Conservation (phyloP, 2,329 filamentous ascomycete species). For the Talaromyces piceae region DNA sequence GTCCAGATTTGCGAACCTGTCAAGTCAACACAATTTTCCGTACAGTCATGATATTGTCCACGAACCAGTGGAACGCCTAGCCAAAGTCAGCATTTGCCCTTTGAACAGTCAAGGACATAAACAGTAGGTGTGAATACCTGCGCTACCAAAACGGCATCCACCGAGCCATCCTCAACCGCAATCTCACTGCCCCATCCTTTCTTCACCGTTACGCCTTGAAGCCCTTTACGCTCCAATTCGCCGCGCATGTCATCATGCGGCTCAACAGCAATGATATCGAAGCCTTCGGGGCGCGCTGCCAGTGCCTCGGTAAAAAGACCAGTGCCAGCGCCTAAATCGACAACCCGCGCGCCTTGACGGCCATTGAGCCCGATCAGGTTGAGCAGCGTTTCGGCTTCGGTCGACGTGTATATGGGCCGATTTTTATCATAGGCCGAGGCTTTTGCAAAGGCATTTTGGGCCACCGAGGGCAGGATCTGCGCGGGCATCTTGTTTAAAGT, state of each 20-base stretch:
- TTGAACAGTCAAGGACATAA: neutral
- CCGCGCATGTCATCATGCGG: slow-evolving; percentile 60
- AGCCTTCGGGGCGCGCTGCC: slow-evolving; percentile 51
- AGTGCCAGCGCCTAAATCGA: slow-evolving; percentile 62
- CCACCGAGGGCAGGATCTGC: slow-evolving; percentile 5
- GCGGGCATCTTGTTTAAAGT: neutral
- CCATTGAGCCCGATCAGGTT: slow-evolving; percentile 46
- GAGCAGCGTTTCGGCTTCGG: slow-evolving; percentile 54
- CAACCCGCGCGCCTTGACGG: slow-evolving; percentile 41
- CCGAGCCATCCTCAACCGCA: slow-evolving; percentile 49
- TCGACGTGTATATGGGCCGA: slow-evolving; percentile 58
- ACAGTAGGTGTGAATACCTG: slow-evolving; percentile 50
- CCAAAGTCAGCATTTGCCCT: neutral
- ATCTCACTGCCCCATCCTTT: slow-evolving; percentile 54
- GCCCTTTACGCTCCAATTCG: slow-evolving; percentile 51
- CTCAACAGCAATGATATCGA: slow-evolving; percentile 55
- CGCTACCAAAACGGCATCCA: slow-evolving; percentile 59
- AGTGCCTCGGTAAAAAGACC: slow-evolving; percentile 64
- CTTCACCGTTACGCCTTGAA: slow-evolving; percentile 48
- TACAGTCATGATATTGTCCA: slow-evolving; percentile 13
- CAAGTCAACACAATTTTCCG: neutral
- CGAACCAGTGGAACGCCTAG: slow-evolving; percentile 47
- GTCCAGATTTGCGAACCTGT: slow-evolving; percentile 59
- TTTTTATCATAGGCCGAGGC: slow-evolving; percentile 59
- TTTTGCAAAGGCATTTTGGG: slow-evolving; percentile 51